Evolutionary conservation across 2,329 filamentous ascomycete genomes (phyloP), one percentile per base, ranked within the genome.

Genomic region (Pezicula rhizophila): DNA sequence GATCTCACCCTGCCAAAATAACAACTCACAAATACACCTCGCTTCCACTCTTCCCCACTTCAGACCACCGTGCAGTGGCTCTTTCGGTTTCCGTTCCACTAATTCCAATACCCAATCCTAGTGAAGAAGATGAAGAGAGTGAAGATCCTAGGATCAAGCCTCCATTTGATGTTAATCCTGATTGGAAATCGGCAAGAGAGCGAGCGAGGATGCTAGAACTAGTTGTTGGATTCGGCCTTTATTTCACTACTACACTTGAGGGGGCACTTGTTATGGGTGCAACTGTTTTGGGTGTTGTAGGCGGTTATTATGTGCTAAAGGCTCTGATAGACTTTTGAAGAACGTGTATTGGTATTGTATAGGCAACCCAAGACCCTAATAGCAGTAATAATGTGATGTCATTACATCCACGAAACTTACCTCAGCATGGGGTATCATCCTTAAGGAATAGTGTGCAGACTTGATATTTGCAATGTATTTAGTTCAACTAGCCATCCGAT

Each of bases 61-160:
- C 88, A 47, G 93, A 99, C 65, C 93, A 99, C 68, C 81, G 89
- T 26, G 79, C 90, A 6, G 93, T 97, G 2, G 87, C 82, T 42
- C 72, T 96, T 20, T 79, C 85, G 4, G 73, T 84, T 7, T 71
- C 73, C 0, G 76, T 96, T 14, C 85, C 88, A 1, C 69, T 89
- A 5, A 56, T 63, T 12, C 53, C 66, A 6, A 64, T 71, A 44
- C 57, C 59, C 10, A 56, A 57, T 38, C 66, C 75, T 15, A 18
- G 15, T 45, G 63, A 31, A 47, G 64, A 43, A 47, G 63, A 61
- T 10, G 56, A 61, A 15, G 56, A 53, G 23, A 51, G 56, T 15
- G 59, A 62, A 18, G 69, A 72, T 53, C 61, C 70, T 20, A 62
- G 70, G 35, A 59, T 68, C 17, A 60, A 66, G n/a, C 66, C 77